Percentiles rank a stretch among this genome's conserved stretches.
These are phyloP conservation scores for Coelastrella sp. DNA, from an alignment of 139 green algal genomes.

Conservation along the genomic window DNA sequence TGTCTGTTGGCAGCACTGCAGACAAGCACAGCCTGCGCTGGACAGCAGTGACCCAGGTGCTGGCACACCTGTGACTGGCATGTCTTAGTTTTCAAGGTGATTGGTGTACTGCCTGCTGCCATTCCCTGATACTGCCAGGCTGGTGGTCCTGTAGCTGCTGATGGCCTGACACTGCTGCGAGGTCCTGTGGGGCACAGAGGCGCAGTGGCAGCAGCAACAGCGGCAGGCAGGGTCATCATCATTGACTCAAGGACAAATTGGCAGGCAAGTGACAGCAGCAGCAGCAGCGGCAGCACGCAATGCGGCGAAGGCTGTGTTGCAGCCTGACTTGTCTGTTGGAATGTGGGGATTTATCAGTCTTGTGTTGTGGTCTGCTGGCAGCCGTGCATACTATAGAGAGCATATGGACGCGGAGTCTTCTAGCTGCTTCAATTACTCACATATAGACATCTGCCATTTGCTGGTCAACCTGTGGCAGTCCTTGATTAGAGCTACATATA, in stretches of 20 bases:
- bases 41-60: too few species aligned
- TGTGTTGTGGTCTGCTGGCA: too few species aligned
- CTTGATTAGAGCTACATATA: too few species aligned
- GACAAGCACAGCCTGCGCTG: too few species aligned
- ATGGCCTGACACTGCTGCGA: conserved; percentile 27
- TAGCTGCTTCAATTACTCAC: too few species aligned
- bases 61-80: too few species aligned
- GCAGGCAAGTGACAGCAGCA: conserved; percentile 34
- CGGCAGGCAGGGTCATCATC: conserved; percentile 42
- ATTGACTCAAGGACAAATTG: conserved; percentile 67
- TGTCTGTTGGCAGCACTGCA: too few species aligned
- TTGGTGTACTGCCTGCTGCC: conserved; percentile 1
- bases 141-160: background rate
- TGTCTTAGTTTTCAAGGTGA: too few species aligned
- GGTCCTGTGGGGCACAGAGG: conserved; percentile 29
- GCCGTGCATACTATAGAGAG: background rate
- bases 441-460: too few species aligned
- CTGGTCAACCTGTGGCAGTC: background rate
- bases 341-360: too few species aligned
- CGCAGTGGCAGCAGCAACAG: conserved; percentile 23
- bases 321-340: too few species aligned
- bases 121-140: background rate
- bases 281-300: background rate
- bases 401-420: background rate
- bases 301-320: too few species aligned